Evolutionary conservation across 2,329 filamentous ascomycete species (phyloP).

Genomic region (Fusarium devonianum): DNA sequence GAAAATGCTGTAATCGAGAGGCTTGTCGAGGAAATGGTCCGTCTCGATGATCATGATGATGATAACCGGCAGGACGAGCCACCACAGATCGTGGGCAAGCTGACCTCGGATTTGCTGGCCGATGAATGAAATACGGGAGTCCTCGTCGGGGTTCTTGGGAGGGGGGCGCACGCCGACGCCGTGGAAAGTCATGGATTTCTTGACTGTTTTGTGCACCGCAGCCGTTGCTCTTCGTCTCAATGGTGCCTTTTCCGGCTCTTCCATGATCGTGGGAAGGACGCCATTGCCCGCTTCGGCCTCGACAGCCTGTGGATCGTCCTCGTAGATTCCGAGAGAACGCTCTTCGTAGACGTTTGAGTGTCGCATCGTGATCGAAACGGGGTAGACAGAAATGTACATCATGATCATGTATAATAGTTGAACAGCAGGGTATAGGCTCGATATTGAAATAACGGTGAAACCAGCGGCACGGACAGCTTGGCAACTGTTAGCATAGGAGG

Average conservation of each 20-base stretch:
- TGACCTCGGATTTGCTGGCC: constrained; percentile 68
- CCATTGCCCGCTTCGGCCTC: constrained; percentile 32
- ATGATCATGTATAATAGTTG: constrained; percentile 68
- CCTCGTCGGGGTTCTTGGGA: constrained; percentile 36
- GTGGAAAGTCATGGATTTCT: constrained; percentile 51
- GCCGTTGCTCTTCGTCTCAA: constrained; percentile 36
- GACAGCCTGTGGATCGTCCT: constrained; percentile 44
- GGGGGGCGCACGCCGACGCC: constrained; percentile 51
- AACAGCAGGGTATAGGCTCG: constrained; percentile 62
- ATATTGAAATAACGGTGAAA: constrained; percentile 70
- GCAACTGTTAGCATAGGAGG: constrained; percentile 9
- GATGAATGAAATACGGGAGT: constrained; percentile 57
- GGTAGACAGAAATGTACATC: constrained; percentile 72
- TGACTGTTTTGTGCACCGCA: constrained; percentile 47
- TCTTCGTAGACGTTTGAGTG: constrained; percentile 78
- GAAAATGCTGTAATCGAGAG: constrained; percentile 63
- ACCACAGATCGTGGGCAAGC: constrained; percentile 72
- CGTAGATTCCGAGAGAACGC: constrained; percentile 67
- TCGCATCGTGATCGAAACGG: constrained; percentile 68
- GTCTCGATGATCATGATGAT: constrained; percentile 68
- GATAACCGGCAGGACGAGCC: constrained; percentile 66
- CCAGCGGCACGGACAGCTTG: constrained; percentile 68
- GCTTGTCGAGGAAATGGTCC: constrained; percentile 58
- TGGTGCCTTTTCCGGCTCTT: constrained; percentile 33
- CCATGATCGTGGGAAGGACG: constrained; percentile 39